Evolutionary conservation across 352 stramenopile genomes (phyloP).

Genomic region (Globisporangium irregulare): DNA sequence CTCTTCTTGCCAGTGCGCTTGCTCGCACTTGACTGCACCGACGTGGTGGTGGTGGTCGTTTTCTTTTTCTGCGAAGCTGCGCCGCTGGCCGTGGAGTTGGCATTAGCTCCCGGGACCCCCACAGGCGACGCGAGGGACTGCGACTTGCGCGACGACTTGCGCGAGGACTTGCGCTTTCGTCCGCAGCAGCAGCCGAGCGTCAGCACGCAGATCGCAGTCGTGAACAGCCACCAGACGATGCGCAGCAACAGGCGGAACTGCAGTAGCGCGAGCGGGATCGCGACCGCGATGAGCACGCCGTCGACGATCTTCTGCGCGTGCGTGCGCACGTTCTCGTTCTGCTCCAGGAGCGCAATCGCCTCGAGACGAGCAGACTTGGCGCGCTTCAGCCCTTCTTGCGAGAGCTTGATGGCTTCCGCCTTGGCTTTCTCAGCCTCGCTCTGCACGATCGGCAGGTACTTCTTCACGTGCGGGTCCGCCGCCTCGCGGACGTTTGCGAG

Average conservation of each 20-base stretch:
- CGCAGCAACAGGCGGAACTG: slow-evolving; percentile 47
- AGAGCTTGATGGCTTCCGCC: slow-evolving; percentile 32
- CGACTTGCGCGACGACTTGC: slow-evolving; percentile 19
- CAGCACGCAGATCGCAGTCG: slow-evolving; percentile 43
- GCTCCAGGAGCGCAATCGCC: slow-evolving; percentile 50
- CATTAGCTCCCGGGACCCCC: slow-evolving; percentile 14
- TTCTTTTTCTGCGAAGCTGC: slow-evolving; percentile 9
- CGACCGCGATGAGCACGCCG: slow-evolving; percentile 42
- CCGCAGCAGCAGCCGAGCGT: slow-evolving; percentile 64
- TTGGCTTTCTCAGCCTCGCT: slow-evolving; percentile 38
- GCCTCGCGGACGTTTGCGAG: slow-evolving; percentile 44
- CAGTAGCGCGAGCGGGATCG: slow-evolving; percentile 46
- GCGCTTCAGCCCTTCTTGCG: slow-evolving; percentile 40
- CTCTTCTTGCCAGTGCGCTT: slow-evolving; percentile 18
- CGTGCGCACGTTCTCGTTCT: slow-evolving; percentile 53
- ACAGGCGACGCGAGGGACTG: slow-evolving; percentile 8
- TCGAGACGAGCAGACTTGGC: slow-evolving; percentile 44
- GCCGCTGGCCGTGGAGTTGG: neutral
- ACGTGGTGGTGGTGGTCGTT: neutral
- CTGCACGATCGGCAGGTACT: slow-evolving; percentile 55
- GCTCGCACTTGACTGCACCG: slow-evolving; percentile 6
- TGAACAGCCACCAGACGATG: slow-evolving; percentile 54
- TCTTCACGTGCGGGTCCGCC: slow-evolving; percentile 52
- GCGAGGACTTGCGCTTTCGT: slow-evolving; percentile 38
- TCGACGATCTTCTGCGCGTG: slow-evolving; percentile 74